Conservation (phyloP, 768 basidiomycete genomes). For the Scleroderma citrinum region DNA sequence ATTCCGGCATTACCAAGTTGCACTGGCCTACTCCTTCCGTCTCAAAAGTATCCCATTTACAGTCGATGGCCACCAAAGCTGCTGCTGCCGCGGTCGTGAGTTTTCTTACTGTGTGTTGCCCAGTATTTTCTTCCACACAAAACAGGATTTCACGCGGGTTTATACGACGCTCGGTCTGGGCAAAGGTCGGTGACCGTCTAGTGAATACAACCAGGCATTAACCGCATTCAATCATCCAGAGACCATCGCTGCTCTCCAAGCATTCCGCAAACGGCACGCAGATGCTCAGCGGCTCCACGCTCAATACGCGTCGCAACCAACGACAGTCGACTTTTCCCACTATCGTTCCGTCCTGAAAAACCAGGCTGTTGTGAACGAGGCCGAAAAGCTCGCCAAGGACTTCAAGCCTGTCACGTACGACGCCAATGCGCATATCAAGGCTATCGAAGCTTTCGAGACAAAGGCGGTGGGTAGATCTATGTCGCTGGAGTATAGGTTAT, state of each 20-base stretch:
- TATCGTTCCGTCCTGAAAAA: constrained; percentile 93
- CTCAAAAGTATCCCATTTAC: not conserved
- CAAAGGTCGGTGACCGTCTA: constrained; percentile 49
- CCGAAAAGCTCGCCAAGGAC: constrained; percentile 78
- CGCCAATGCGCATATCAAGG: constrained; percentile 81
- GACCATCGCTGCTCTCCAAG: constrained; percentile 83
- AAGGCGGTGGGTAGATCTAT: constrained; percentile 70
- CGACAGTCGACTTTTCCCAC: constrained; percentile 83
- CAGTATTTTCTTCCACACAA: constrained; percentile 8
- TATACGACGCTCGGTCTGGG: constrained; percentile 80
- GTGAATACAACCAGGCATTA: not conserved
- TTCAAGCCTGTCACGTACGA: constrained; percentile 98
- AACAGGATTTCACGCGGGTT: constrained; percentile 77
- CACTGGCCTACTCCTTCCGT: too few relatives aligned
- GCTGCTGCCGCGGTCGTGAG: constrained; percentile 61
- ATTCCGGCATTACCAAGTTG: constrained; percentile 18
- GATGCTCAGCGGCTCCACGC: constrained; percentile 76
- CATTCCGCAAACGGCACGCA: constrained; percentile 92
- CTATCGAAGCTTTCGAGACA: constrained; percentile 92
- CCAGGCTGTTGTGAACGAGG: constrained; percentile 84
- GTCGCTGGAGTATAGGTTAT: not conserved
- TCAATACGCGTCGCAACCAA: constrained; percentile 62
- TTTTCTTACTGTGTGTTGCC: not conserved
- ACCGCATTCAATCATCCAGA: constrained; percentile 40
- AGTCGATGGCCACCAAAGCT: constrained; percentile 66